Base-by-base conservation (phyloP, 2,329 filamentous ascomycete genomes). In the Aspergillus sp. region DNA sequence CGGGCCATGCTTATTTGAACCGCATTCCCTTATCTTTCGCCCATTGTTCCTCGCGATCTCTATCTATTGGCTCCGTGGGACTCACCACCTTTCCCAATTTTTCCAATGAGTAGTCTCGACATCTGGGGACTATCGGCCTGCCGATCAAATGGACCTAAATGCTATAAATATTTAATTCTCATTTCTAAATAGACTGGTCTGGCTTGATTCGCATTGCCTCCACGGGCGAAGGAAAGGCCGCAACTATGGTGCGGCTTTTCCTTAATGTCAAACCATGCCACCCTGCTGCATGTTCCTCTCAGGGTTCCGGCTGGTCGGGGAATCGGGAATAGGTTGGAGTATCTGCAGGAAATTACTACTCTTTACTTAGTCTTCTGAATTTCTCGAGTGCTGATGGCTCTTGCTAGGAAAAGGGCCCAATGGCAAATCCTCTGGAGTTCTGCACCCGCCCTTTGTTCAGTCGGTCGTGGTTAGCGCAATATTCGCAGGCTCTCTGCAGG, bases 1-100 rank as follows among this genome's bases (percentile, higher is more conserved):
- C 61, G 53, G 60, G 54, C 60, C 60, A 70, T 68, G 69, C 67
- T 72, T 73, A 71, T 63, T 70, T 59, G 56, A 54, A 70, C 70
- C 44, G 48, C 62, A 21, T 41, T 30, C 51, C 44, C 19, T 49
- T 21, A n/a, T 30, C 48, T 2, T 41, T 53, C 11, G 19, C 19
- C 3, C n/a, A 21, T 21, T 49, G 13, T 48, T 19, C 30, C 47
- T 32, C 1, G 8, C 27, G 27, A 30, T 11, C 41, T 11, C 49
- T 17, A 10, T 21, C 8, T 17, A 10, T 30, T 10, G 30, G 7
- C 25, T 36, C 7, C 15, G 54, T 41, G 13, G 44, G 36, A 19
- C 17, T 17, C 17, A n/a, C 8, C 48, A 38, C 49, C 36, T 38
- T 50, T 50, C 41, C 41, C 17, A 19, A 21, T 17, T 42, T 42